phyloP scores from a whole-genome alignment of 345 rosid genomes.

The Ricinus communis region DNA sequence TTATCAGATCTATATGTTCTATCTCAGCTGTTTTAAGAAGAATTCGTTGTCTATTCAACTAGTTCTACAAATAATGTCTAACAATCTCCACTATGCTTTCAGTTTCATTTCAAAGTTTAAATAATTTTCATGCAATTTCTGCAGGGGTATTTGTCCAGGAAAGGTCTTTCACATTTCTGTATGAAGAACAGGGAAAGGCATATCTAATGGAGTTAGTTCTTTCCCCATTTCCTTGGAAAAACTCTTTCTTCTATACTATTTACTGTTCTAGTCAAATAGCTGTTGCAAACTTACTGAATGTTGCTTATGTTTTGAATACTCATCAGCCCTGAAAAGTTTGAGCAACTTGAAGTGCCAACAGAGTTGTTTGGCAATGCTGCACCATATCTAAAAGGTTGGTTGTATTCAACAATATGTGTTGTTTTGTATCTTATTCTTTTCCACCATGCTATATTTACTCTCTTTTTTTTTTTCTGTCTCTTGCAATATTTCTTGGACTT shows the following conservation, averaged over 20 bases:
- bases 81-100: background rate
- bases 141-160: constrained; percentile 87
- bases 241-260: background rate
- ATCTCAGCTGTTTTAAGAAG: too few relatives aligned
- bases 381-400: constrained; percentile 71
- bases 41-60: background rate
- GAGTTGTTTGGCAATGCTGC: constrained; percentile 75
- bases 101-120: background rate
- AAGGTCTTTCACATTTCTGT: constrained; percentile 73
- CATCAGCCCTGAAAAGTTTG: constrained; percentile 70
- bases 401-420: background rate
- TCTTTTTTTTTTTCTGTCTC: background rate
- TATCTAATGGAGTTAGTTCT: constrained; percentile 77
- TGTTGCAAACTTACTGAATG: background rate
- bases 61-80: background rate
- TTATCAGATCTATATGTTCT: background rate
- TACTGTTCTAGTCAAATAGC: background rate
- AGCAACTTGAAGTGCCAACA: constrained; percentile 79
- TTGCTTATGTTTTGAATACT: constrained; percentile 19
- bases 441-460: background rate
- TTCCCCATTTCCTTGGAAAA: background rate
- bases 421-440: background rate
- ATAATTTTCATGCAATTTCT: constrained; percentile 15
- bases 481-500: background rate
- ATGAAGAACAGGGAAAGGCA: constrained; percentile 62